Percentiles rank a stretch among this genome's conserved stretches.
These are phyloP conservation scores for Sphenostylis stenocarpa DNA, from an alignment of 306 rosid species.

Conservation along the genomic window DNA sequence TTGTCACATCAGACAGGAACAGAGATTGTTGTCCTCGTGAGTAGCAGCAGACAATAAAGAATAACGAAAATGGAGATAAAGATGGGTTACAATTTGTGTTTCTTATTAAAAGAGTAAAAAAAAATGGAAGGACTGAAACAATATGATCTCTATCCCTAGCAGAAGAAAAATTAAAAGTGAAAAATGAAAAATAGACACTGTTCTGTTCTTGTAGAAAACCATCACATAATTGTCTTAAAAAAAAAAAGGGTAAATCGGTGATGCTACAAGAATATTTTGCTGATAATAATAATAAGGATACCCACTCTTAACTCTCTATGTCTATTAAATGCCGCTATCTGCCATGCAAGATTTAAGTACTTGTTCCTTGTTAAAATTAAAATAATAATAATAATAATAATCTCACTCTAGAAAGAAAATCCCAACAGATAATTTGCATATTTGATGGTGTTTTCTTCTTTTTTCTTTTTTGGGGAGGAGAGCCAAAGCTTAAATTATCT, in stretches of 20 bases:
- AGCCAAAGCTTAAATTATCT: not conserved
- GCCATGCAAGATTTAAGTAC: not conserved
- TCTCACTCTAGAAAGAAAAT: not conserved
- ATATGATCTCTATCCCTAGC: not conserved
- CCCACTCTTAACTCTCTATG: not conserved
- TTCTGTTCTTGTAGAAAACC: not conserved
- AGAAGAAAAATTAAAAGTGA: not conserved
- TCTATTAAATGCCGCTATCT: too few species aligned
- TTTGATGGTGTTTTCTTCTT: not conserved
- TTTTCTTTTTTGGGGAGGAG: not conserved
- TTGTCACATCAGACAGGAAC: not conserved
- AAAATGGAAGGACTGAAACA: not conserved
- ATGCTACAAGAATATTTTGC: not conserved
- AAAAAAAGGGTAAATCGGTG: not conserved
- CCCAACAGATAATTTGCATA: not conserved
- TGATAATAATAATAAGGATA: not conserved
- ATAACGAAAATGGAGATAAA: not conserved
- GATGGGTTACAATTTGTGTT: not conserved
- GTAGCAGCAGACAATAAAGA: slow-evolving; percentile 24
- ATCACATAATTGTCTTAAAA: not conserved
- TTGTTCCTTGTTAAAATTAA: not conserved
- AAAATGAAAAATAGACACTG: not conserved
- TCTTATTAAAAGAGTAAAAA: not conserved
- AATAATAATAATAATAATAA: not conserved
- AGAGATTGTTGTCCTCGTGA: not conserved